These are phyloP conservation scores for Canavalia gladiata DNA, from an alignment of 306 rosid genomes.

Conservation along the genomic window DNA sequence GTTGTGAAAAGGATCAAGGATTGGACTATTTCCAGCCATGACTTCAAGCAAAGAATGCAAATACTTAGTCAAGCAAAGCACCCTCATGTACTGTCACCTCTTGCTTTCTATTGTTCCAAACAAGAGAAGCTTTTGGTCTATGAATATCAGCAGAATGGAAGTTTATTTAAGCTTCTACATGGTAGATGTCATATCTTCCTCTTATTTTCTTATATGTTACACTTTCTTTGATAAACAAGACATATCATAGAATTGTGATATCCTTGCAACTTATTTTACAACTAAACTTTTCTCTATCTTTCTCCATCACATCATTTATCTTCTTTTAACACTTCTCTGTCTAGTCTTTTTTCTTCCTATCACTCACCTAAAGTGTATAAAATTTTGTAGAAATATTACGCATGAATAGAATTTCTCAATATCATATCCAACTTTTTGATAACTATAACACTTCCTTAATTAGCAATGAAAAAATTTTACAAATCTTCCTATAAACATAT, in stretches of 20 bases:
- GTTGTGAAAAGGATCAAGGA: slow-evolving; percentile 84
- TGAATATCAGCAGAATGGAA: slow-evolving; percentile 78
- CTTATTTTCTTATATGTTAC: not conserved
- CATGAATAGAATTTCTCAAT: too few relatives aligned
- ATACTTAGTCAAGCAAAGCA: slow-evolving; percentile 67
- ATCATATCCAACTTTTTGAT: not conserved
- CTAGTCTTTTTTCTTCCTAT: too few relatives aligned
- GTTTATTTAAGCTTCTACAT: slow-evolving; percentile 77
- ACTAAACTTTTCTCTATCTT: too few relatives aligned
- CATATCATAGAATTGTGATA: not conserved
- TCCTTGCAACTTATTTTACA: too few relatives aligned
- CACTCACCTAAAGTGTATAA: too few relatives aligned
- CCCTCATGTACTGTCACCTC: slow-evolving; percentile 64
- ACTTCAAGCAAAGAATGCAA: slow-evolving; percentile 73
- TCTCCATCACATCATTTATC: too few relatives aligned
- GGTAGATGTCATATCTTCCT: slow-evolving; percentile 56
- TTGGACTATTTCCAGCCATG: slow-evolving; percentile 60
- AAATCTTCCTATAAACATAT: not conserved
- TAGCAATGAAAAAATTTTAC: not conserved
- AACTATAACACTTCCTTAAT: not conserved
- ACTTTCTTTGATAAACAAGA: slow-evolving; percentile 2
- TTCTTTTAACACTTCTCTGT: too few relatives aligned
- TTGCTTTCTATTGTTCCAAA: slow-evolving; percentile 79
- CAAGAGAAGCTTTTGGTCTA: slow-evolving; percentile 90
- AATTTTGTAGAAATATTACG: too few relatives aligned